These are phyloP conservation scores for Orbilia oligospora DNA, from an alignment of 2,329 filamentous ascomycete genomes.

Conservation along the genomic window DNA sequence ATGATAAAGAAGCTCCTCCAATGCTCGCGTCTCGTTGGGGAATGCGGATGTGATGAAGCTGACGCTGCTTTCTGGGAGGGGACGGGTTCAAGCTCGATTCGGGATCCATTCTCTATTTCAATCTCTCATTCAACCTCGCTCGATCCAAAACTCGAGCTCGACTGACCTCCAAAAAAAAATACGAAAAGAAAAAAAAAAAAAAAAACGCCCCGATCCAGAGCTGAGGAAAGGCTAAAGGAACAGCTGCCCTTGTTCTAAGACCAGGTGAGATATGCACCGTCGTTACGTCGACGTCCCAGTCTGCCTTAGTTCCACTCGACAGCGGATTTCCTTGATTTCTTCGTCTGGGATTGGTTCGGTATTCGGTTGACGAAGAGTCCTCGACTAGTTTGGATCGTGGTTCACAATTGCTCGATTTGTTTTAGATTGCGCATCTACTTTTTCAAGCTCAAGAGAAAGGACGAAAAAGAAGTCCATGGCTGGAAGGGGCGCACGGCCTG, in stretches of 20 bases:
- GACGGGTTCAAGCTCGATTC: not conserved
- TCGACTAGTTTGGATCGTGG: constrained; percentile 44
- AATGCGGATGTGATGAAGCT: constrained; percentile 50
- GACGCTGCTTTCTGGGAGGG: constrained; percentile 26
- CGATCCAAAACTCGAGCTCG: constrained; percentile 11
- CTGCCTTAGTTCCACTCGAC: constrained; percentile 34
- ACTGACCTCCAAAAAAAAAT: constrained; percentile 20
- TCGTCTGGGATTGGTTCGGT: constrained; percentile 56
- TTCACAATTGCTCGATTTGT: constrained; percentile 53
- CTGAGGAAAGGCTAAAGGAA: constrained; percentile 24
- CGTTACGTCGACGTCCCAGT: constrained; percentile 43
- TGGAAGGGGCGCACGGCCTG: constrained; percentile 26
- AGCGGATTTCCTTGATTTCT: constrained; percentile 40
- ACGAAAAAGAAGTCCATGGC: constrained; percentile 30
- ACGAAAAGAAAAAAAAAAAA: constrained; percentile 12
- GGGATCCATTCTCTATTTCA: constrained; percentile 38
- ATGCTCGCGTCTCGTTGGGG: constrained; percentile 59
- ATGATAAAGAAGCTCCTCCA: constrained; percentile 28
- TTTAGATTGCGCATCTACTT: constrained; percentile 44
- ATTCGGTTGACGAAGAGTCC: constrained; percentile 48
- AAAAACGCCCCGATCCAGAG: constrained; percentile 22
- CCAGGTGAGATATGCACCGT: constrained; percentile 54
- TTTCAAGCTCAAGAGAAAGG: constrained; percentile 6
- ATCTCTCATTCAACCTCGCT: constrained; percentile 23
- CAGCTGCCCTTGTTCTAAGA: constrained; percentile 32